Conservation (phyloP, 1,284 basidiomycete species). For the Moesziomyces parantarcticus region DNA sequence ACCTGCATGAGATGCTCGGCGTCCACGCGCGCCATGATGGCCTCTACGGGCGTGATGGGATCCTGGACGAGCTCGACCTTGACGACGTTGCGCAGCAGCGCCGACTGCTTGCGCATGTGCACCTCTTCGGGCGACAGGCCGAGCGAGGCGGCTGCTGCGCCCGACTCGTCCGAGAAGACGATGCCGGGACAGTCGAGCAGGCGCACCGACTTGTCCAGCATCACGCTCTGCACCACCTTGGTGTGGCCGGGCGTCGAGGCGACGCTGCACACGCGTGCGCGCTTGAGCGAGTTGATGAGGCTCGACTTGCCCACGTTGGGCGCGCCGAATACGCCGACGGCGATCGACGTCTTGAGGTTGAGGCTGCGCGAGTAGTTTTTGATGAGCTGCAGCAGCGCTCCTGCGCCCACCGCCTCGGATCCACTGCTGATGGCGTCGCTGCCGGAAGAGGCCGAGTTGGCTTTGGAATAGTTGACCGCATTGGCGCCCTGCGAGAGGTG, state of each 20-base stretch:
- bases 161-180: constrained; percentile 70
- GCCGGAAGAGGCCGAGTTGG: not conserved
- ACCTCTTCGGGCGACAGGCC: constrained; percentile 70
- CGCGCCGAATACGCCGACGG: constrained; percentile 93
- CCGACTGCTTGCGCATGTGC: constrained; percentile 41
- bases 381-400: constrained; percentile 81
- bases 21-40: constrained; percentile 61
- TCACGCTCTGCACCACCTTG: constrained; percentile 90
- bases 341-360: constrained; percentile 69
- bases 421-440: constrained; percentile 33
- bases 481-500: constrained; percentile 53
- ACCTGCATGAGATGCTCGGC: constrained; percentile 49
- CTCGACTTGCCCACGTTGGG: constrained; percentile 98
- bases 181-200: constrained; percentile 97
- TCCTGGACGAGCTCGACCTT: constrained; percentile 92
- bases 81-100: constrained; percentile 82
- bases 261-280: constrained; percentile 78
- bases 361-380: constrained; percentile 80
- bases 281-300: constrained; percentile 92
- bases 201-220: constrained; percentile 89
- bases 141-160: constrained; percentile 71
- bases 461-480: constrained; percentile 21
- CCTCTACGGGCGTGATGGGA: constrained; percentile 75
- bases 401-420: constrained; percentile 71
- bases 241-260: constrained; percentile 95